Evolutionary conservation across 2,329 filamentous ascomycete species (phyloP).

Genomic region (Ceratocystiopsis sp.): DNA sequence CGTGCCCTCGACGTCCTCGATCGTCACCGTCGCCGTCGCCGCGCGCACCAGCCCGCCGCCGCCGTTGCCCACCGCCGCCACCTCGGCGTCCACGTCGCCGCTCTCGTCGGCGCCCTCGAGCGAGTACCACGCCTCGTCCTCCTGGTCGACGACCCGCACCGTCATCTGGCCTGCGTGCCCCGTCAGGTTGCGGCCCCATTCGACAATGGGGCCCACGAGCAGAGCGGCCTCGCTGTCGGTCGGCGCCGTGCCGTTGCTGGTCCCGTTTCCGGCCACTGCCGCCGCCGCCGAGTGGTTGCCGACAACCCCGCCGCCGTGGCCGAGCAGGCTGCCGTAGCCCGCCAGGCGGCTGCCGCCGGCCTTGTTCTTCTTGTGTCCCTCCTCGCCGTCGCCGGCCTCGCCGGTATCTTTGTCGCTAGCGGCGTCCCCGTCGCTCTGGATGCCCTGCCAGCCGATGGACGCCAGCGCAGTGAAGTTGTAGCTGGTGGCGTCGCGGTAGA

Average conservation of each 20-base stretch:
- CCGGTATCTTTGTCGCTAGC: neutral
- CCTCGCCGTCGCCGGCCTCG: neutral
- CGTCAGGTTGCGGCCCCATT: constrained; percentile 70
- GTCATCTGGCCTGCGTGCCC: constrained; percentile 52
- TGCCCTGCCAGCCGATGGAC: constrained; percentile 28
- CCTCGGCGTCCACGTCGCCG: constrained; percentile 17
- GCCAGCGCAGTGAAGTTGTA: constrained; percentile 49
- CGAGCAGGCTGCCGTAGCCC: too few species aligned
- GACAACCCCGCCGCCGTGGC: too few species aligned
- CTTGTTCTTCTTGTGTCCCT: neutral
- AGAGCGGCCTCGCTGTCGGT: too few species aligned
- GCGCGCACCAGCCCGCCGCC: constrained; percentile 42
- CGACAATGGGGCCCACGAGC: constrained; percentile 14
- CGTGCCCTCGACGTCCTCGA: constrained; percentile 53
- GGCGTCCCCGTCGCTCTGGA: too few species aligned
- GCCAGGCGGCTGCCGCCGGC: neutral
- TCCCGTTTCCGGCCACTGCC: neutral
- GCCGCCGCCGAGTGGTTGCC: too few species aligned
- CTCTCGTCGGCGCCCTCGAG: constrained; percentile 13
- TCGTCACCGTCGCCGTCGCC: constrained; percentile 49
- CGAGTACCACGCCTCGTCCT: constrained; percentile 23
- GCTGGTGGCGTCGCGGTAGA: constrained; percentile 26
- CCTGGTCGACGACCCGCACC: constrained; percentile 44
- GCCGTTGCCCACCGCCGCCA: too few species aligned
- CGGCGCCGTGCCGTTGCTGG: too few species aligned